Evolutionary conservation across 345 rosid genomes (phyloP).

Genomic region (Rubroshorea leprosula): DNA sequence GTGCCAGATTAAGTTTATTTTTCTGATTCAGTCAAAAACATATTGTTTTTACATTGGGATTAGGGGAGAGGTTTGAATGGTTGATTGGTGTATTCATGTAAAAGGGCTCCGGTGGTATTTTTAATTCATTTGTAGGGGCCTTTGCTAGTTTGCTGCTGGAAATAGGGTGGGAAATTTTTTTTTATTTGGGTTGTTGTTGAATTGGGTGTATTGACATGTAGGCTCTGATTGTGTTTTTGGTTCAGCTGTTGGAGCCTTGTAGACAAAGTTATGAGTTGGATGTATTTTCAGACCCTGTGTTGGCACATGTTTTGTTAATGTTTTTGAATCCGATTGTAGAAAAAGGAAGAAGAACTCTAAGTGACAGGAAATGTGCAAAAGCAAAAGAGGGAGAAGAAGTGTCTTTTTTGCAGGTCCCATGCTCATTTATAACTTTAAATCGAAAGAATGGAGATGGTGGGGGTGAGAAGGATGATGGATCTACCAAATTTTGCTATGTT

Average conservation of each 20-base stretch:
- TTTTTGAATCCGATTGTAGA: not conserved
- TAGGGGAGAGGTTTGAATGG: too few relatives aligned
- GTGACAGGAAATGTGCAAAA: not conserved
- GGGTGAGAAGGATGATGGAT: not conserved
- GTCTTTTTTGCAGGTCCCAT: conserved; percentile 1
- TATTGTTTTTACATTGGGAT: too few relatives aligned
- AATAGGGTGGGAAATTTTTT: not conserved
- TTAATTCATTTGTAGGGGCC: too few relatives aligned
- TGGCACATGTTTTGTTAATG: not conserved
- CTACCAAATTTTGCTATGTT: not conserved
- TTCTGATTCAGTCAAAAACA: too few relatives aligned
- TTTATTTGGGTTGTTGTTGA: not conserved
- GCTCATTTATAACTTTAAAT: not conserved
- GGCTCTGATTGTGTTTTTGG: conserved; percentile 5
- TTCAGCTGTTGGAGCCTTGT: conserved; percentile 10
- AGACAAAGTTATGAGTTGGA: not conserved
- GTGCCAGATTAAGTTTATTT: too few relatives aligned
- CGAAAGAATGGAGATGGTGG: not conserved
- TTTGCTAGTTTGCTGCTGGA: too few relatives aligned
- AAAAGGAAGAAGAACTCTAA: not conserved
- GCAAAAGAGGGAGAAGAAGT: not conserved
- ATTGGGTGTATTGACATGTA: not conserved
- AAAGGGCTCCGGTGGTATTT: too few relatives aligned
- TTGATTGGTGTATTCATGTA: too few relatives aligned
- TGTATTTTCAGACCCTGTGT: too few relatives aligned